Conservation (phyloP, 495 filamentous ascomycete species). For the Penicillium coprophilum region DNA sequence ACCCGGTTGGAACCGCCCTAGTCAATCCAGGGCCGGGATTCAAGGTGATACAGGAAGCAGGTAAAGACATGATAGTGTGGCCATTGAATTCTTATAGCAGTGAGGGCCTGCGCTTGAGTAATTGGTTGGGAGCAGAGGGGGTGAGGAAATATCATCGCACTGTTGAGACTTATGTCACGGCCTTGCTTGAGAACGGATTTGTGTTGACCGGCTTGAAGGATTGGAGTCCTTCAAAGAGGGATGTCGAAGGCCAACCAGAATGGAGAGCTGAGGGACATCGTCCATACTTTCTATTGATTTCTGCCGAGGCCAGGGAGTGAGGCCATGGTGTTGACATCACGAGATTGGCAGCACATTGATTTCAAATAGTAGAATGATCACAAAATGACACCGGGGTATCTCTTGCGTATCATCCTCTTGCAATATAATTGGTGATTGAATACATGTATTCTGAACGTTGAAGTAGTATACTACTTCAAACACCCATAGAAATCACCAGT, state of each 20-base stretch:
- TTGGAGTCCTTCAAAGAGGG: constrained; percentile 19
- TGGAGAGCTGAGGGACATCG: constrained; percentile 23
- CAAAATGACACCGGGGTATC: no score
- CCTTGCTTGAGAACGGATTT: constrained; percentile 24
- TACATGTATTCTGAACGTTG: not conserved
- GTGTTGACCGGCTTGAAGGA: constrained; percentile 24
- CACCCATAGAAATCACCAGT: not conserved
- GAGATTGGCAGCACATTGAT: not conserved
- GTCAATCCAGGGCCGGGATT: constrained; percentile 16
- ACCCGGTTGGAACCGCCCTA: constrained; percentile 24
- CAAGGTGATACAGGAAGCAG: constrained; percentile 5
- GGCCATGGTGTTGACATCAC: not conserved
- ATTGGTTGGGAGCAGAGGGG: constrained; percentile 23
- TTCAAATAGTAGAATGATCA: no score
- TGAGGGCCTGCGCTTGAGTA: constrained; percentile 22
- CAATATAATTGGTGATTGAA: not conserved
- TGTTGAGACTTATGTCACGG: constrained; percentile 23
- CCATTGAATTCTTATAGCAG: constrained; percentile 25
- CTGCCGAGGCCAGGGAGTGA: constrained; percentile 16
- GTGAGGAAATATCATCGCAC: constrained; percentile 31
- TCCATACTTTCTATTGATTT: constrained; percentile 27
- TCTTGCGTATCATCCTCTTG: no score
- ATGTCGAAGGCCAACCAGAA: constrained; percentile 17
- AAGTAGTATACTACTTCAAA: no score
- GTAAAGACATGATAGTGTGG: constrained; percentile 14